Evolutionary conservation across 257 asterid species (phyloP).

Genomic region (Salvia hispanica): DNA sequence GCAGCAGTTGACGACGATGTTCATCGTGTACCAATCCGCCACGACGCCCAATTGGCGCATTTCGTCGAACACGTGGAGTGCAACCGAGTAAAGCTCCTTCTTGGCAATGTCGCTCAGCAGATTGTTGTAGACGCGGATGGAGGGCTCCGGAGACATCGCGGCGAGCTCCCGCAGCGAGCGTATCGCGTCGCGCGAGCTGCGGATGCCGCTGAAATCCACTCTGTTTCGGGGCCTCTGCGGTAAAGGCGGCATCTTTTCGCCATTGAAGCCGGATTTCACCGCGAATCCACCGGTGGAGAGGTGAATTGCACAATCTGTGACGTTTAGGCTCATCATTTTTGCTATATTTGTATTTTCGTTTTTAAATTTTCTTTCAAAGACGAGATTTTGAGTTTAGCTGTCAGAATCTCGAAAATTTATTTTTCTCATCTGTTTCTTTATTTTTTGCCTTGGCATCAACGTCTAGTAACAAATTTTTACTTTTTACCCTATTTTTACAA

Average conservation of each 20-base stretch:
- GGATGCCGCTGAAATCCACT: slow-evolving; percentile 25
- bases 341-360: background rate
- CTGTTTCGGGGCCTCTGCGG: slow-evolving; percentile 16
- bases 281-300: slow-evolving; percentile 19
- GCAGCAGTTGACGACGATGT: slow-evolving; percentile 31
- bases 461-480: too few species aligned
- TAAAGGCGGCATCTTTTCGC: slow-evolving; percentile 2
- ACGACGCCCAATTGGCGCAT: slow-evolving; percentile 35
- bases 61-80: slow-evolving; percentile 36
- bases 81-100: slow-evolving; percentile 35
- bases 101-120: slow-evolving; percentile 30
- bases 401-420: too few species aligned
- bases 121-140: slow-evolving; percentile 34
- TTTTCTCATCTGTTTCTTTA: too few species aligned
- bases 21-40: slow-evolving; percentile 36
- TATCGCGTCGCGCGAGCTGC: slow-evolving; percentile 32
- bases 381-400: background rate
- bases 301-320: slow-evolving; percentile 15
- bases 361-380: background rate
- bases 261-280: slow-evolving; percentile 15
- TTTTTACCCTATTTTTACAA: too few species aligned
- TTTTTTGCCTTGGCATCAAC: too few species aligned
- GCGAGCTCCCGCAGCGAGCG: slow-evolving; percentile 31
- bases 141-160: slow-evolving; percentile 35
- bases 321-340: slow-evolving; percentile 10